phyloP scores from a whole-genome alignment of 169 alveolate genomes.

The Babesia divergens region DNA sequence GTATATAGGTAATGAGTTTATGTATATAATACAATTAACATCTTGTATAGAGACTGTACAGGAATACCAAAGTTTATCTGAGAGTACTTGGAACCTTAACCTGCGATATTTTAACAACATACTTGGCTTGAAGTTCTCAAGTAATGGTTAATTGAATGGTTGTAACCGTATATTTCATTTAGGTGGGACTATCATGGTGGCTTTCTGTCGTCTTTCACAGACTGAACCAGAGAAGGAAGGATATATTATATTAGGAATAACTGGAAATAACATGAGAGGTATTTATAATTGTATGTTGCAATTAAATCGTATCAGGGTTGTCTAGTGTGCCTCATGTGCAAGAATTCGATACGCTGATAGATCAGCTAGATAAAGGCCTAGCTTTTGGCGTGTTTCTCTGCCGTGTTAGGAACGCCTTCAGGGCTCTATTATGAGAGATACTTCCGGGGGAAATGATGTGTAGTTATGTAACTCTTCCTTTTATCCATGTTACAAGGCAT shows the following conservation, averaged over 20 bases:
- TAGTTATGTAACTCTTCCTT: too few species aligned
- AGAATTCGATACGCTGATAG: neutral
- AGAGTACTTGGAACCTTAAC: neutral
- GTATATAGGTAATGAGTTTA: neutral
- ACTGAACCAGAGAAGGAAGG: neutral
- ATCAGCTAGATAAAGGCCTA: slow-evolving; percentile 37
- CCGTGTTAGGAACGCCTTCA: slow-evolving; percentile 25
- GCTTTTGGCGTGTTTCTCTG: slow-evolving; percentile 42
- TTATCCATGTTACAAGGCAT: too few species aligned
- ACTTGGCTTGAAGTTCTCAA: neutral
- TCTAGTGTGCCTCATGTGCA: slow-evolving; percentile 29
- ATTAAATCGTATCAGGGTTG: slow-evolving; percentile 3
- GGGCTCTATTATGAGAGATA: too few species aligned
- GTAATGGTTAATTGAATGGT: neutral
- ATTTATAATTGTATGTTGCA: neutral
- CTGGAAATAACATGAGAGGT: slow-evolving; percentile 22
- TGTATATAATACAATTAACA: neutral
- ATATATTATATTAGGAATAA: neutral
- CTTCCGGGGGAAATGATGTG: too few species aligned
- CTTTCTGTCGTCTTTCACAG: neutral
- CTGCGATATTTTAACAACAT: neutral
- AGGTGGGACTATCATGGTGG: neutral
- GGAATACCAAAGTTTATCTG: neutral
- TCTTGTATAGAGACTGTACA: neutral
- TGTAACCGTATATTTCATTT: neutral